phyloP scores from a whole-genome alignment of 169 alveolate species.

The Blepharisma undulans region DNA sequence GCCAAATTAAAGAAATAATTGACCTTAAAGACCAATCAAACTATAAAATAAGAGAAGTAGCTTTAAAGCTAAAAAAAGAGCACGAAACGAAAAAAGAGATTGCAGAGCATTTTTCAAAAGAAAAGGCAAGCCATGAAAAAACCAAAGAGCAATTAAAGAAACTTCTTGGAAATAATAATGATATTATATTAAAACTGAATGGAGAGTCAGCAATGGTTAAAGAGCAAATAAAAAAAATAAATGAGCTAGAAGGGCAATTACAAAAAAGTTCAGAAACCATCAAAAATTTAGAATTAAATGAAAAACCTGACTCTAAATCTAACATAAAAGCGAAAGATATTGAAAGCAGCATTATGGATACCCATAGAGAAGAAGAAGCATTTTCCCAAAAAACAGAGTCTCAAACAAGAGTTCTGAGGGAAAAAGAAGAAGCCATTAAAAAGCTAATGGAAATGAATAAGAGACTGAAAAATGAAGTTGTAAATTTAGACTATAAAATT shows the following conservation, averaged over 20 bases:
- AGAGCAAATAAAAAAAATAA: background rate
- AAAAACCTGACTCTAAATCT: background rate
- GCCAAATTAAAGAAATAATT: background rate
- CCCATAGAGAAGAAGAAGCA: background rate
- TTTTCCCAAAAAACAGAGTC: background rate
- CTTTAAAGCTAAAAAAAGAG: background rate
- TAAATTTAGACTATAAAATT: background rate
- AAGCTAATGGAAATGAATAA: background rate
- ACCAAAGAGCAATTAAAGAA: background rate
- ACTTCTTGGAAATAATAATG: background rate
- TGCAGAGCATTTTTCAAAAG: conserved; percentile 2
- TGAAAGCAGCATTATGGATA: too few relatives aligned
- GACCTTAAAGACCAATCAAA: background rate
- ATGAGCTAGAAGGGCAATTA: background rate
- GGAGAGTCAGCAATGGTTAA: background rate
- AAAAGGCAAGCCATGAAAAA: background rate
- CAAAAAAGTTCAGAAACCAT: background rate
- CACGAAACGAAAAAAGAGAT: conserved; percentile 4
- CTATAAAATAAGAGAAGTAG: background rate
- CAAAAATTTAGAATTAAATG: background rate
- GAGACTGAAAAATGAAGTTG: background rate
- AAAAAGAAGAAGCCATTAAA: background rate
- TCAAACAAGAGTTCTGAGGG: background rate
- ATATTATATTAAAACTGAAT: background rate
- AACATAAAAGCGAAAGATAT: background rate